Conservation (phyloP, 768 basidiomycete species). For the Lactarius quietus region DNA sequence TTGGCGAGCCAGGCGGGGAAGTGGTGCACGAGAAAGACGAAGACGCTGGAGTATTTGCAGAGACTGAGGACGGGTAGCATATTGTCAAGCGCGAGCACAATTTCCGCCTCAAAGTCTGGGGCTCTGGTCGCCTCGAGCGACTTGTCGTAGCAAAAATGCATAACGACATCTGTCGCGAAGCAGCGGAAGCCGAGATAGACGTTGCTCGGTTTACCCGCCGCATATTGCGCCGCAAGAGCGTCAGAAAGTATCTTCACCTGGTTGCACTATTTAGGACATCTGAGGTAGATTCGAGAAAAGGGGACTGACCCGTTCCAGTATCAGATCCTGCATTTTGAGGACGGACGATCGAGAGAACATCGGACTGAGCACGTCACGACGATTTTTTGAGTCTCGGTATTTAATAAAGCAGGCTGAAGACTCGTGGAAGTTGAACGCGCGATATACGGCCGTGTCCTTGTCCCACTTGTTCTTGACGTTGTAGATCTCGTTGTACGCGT, state of each 20-base stretch:
- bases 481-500: constrained; percentile 42
- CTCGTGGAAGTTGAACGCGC: constrained; percentile 37
- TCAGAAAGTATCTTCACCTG: constrained; percentile 9
- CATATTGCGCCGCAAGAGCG: constrained; percentile 26
- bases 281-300: neutral
- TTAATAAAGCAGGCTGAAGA: constrained; percentile 39
- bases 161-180: constrained; percentile 40
- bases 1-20: constrained; percentile 12
- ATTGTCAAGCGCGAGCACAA: constrained; percentile 27
- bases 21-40: constrained; percentile 4
- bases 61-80: constrained; percentile 10
- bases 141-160: constrained; percentile 38
- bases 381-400: constrained; percentile 35
- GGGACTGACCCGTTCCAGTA: constrained; percentile 37
- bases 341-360: constrained; percentile 42
- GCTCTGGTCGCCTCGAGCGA: constrained; percentile 32
- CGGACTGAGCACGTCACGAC: constrained; percentile 37
- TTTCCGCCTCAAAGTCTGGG: constrained; percentile 35
- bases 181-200: constrained; percentile 40
- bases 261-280: neutral
- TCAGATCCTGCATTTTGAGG: constrained; percentile 36
- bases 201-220: constrained; percentile 33
- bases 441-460: constrained; percentile 38
- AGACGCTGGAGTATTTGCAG: constrained; percentile 6
- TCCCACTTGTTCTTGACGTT: constrained; percentile 32